Conservation (phyloP, 2,329 filamentous ascomycete genomes). For the Cercospora janseana region DNA sequence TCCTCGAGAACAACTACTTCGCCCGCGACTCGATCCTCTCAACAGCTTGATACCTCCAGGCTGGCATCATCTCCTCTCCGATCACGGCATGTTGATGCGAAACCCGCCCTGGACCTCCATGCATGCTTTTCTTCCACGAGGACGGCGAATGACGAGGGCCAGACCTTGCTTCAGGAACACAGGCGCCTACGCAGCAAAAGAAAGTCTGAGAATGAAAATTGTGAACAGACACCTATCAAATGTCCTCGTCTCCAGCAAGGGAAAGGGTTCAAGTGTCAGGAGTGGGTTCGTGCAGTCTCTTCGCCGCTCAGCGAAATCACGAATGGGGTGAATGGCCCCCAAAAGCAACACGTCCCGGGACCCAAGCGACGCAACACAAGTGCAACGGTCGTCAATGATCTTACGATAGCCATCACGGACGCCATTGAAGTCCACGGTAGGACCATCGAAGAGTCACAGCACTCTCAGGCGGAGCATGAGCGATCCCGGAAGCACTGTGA, state of each 20-base stretch:
- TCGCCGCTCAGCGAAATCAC: slow-evolving; percentile 23
- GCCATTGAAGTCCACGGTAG: too few species aligned
- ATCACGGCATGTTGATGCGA: background rate
- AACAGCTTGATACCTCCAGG: slow-evolving; percentile 14
- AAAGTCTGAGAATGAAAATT: too few species aligned
- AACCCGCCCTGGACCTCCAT: too few species aligned
- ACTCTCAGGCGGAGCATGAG: slow-evolving; percentile 9
- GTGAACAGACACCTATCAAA: slow-evolving; percentile 4
- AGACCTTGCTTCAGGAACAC: too few species aligned
- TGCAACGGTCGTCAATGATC: too few species aligned
- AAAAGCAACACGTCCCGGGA: background rate
- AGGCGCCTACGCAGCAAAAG: too few species aligned
- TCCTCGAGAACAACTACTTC: slow-evolving; percentile 10
- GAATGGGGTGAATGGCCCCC: slow-evolving; percentile 14
- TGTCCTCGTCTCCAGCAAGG: slow-evolving; percentile 2
- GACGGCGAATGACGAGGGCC: too few species aligned
- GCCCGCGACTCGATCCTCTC: slow-evolving; percentile 14
- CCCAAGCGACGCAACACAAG: too few species aligned
- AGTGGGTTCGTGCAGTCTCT: background rate
- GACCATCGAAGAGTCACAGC: slow-evolving; percentile 7
- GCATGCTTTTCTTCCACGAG: too few species aligned
- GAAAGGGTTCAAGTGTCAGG: background rate
- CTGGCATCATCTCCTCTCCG: slow-evolving; percentile 2
- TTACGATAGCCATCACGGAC: too few species aligned
- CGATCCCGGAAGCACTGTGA: slow-evolving; percentile 11